A percentile compares a stretch with the other conserved stretches of the same genome.
These are phyloP conservation scores for Silene coronaria DNA, from an alignment of 179 eudicot genomes.

Conservation along the genomic window DNA sequence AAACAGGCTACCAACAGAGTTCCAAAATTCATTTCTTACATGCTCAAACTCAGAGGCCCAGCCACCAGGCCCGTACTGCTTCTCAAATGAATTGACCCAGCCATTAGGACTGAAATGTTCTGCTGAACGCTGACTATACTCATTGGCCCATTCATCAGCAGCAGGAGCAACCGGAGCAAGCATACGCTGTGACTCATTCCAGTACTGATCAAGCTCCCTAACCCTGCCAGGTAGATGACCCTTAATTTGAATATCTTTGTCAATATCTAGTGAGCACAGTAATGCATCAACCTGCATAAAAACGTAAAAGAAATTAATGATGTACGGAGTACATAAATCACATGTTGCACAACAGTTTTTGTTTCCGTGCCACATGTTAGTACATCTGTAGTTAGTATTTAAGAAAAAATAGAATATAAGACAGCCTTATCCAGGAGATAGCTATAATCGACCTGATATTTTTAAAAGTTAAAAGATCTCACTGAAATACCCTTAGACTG, in stretches of 20 bases:
- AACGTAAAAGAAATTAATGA: background rate
- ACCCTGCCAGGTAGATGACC: conserved; percentile 76
- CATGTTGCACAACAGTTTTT: no score
- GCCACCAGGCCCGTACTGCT: conserved; percentile 73
- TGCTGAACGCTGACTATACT: conserved; percentile 44
- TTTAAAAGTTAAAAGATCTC: no score
- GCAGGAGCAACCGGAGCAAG: conserved; percentile 50
- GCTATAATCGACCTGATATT: no score
- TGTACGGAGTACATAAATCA: background rate
- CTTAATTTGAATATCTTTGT: conserved; percentile 53
- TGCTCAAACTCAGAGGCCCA: conserved; percentile 98
- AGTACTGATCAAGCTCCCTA: conserved; percentile 76
- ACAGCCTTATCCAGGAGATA: no score
- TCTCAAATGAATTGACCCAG: conserved; percentile 82
- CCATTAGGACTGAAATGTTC: conserved; percentile 53
- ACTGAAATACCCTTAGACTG: no score
- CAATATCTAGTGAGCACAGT: conserved; percentile 79
- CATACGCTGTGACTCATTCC: conserved; percentile 83
- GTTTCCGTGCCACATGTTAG: no score
- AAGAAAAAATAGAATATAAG: no score
- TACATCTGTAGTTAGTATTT: no score
- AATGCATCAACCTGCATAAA: conserved; percentile 68
- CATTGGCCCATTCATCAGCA: conserved; percentile 76
- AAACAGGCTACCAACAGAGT: conserved; percentile 9
- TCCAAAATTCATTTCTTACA: conserved; percentile 42